Conservation (phyloP, 202 grass and related monocot genomes). For the Setaria viridis region DNA sequence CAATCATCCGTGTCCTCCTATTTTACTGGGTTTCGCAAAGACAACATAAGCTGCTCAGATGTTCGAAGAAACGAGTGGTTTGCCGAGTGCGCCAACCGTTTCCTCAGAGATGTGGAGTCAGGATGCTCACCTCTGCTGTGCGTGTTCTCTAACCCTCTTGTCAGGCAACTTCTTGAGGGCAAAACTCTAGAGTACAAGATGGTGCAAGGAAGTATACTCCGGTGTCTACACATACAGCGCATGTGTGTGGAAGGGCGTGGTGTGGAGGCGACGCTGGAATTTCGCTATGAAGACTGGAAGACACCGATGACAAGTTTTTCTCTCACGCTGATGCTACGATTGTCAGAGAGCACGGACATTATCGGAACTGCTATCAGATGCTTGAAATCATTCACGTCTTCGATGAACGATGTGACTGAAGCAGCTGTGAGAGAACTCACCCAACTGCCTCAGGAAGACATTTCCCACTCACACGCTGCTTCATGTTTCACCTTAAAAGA, state of each 20-base stretch:
- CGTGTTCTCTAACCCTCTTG: background rate
- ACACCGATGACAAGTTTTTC: too few relatives aligned
- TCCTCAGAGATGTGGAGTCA: background rate
- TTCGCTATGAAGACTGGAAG: too few relatives aligned
- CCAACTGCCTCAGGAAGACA: too few relatives aligned
- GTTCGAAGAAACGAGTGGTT: background rate
- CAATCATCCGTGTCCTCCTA: background rate
- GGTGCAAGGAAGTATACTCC: background rate
- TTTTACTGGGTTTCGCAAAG: background rate
- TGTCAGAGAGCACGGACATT: too few relatives aligned
- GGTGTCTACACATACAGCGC: background rate
- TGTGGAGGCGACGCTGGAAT: background rate
- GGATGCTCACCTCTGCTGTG: background rate
- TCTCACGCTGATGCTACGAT: too few relatives aligned
- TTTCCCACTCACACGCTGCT: too few relatives aligned
- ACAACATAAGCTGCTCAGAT: background rate
- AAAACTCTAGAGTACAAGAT: background rate
- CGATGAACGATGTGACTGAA: too few relatives aligned
- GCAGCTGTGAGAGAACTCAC: too few relatives aligned
- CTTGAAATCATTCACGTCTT: too few relatives aligned
- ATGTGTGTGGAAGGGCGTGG: background rate
- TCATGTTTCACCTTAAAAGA: too few relatives aligned
- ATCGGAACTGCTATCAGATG: too few relatives aligned
- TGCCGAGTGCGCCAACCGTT: background rate
- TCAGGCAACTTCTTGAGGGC: slow-evolving; percentile 1